Conservation (phyloP, 2,329 filamentous ascomycete genomes). For the Zymoseptoria pseudotritici region DNA sequence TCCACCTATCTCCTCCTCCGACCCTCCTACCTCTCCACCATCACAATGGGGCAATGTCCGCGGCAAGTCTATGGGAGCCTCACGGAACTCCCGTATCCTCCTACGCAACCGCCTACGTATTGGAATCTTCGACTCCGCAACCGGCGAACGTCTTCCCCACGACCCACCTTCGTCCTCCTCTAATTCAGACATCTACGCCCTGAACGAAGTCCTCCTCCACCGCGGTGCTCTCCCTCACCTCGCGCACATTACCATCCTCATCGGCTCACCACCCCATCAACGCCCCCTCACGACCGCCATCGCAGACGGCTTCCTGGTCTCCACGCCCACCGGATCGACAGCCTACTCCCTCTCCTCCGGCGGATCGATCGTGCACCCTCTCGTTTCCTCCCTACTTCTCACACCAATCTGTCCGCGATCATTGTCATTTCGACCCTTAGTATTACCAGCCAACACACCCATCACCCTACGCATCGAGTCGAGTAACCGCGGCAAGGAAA, state of each 20-base stretch:
- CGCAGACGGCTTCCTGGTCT: slow-evolving; percentile 89
- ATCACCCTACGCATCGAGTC: slow-evolving; percentile 75
- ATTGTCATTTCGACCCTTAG: slow-evolving; percentile 83
- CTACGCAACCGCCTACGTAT: slow-evolving; percentile 82
- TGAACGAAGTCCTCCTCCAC: slow-evolving; percentile 94
- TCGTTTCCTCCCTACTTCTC: slow-evolving; percentile 79
- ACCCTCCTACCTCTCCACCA: slow-evolving; percentile 11
- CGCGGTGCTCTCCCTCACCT: slow-evolving; percentile 84
- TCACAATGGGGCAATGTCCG: slow-evolving; percentile 60
- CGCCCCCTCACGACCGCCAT: slow-evolving; percentile 89
- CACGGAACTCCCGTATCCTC: slow-evolving; percentile 69
- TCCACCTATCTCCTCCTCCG: slow-evolving; percentile 15
- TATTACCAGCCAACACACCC: slow-evolving; percentile 77
- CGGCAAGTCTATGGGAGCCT: slow-evolving; percentile 73
- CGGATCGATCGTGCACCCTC: slow-evolving; percentile 86
- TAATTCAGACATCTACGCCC: slow-evolving; percentile 54
- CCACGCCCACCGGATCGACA: slow-evolving; percentile 88
- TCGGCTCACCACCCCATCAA: slow-evolving; percentile 53
- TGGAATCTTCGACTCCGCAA: slow-evolving; percentile 62
- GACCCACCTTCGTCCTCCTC: slow-evolving; percentile 27
- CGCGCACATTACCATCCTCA: slow-evolving; percentile 82
- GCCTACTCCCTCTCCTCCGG: slow-evolving; percentile 92
- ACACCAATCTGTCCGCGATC: slow-evolving; percentile 92
- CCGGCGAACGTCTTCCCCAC: slow-evolving; percentile 46
- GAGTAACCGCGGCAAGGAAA: slow-evolving; percentile 42